Base-by-base conservation (phyloP, 345 rosid species). In the Eucalyptus leucophloia region DNA sequence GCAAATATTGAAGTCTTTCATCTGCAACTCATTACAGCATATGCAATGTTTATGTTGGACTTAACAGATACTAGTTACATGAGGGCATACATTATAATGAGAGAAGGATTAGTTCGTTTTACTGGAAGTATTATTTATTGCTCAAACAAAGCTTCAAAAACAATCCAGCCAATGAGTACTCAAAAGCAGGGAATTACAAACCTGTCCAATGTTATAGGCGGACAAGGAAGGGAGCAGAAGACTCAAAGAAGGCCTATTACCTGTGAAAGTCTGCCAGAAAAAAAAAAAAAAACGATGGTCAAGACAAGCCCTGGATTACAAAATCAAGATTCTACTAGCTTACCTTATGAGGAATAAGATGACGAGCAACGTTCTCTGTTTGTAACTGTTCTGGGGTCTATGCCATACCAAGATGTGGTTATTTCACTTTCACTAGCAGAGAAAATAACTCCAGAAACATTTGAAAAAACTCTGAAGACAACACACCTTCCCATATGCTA, bases 321-420 rank as follows among this genome's bases (percentile, higher is more conserved):
- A n/a, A 37, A 87, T 21, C 54, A 16, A 50, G 44, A 86, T 37
- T 92, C 88, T 58, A 77, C 86, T 65, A 12, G 49, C 42, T 89
- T 89, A 98, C 99, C 99, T 96, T 98, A 93, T 98, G 99, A 91
- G 99, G 96, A 92, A 97, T 92, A 83, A 98, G 98, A 91, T 96
- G 94, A 60, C 89, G 94, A 32, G 94, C 86, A 89, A 97, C 95
- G 87, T 96, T 96, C 93, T 98, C 99, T 90, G 90, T 95, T 87
- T 89, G 96, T 93, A 98, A 87, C 92, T 98, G 96, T 89, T 96
- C 98, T n/a, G 96, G 94, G 62, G 98, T 95, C 99, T 98, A 86
- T 44, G 93, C 58, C 82, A 89, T 37, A 87, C n/a, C 47, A 89
- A 90, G 42, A 49, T 77, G 90, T 82, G 47, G 93, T 88, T 65